Evolutionary conservation across 1,139 yeast genomes (phyloP).

Genomic region (Yamadazyma conglobata): DNA sequence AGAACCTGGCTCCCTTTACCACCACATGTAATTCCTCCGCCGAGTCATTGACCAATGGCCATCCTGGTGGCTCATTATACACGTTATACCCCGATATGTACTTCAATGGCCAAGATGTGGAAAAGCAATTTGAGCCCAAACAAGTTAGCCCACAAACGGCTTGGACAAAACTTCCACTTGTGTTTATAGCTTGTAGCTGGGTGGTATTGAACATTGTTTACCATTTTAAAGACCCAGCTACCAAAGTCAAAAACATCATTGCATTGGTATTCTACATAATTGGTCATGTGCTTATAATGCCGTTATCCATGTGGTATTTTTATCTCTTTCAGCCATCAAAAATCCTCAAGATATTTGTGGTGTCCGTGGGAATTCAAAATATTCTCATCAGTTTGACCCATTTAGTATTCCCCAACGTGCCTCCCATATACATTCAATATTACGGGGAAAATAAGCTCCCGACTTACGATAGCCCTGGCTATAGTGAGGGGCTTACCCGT

Average conservation of each 20-base stretch:
- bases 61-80: too few relatives aligned
- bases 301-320: conserved; percentile 59
- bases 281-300: conserved; percentile 57
- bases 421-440: conserved; percentile 67
- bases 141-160: neutral
- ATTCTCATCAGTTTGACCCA: conserved; percentile 60
- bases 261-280: conserved; percentile 64
- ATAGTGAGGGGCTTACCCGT: conserved; percentile 65
- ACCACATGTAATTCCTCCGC: too few relatives aligned
- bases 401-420: conserved; percentile 60
- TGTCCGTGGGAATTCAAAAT: conserved; percentile 57
- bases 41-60: too few relatives aligned
- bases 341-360: conserved; percentile 47
- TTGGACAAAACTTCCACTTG: conserved; percentile 19
- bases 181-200: conserved; percentile 35
- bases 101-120: conserved; percentile 1
- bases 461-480: conserved; percentile 60
- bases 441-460: conserved; percentile 54
- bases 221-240: conserved; percentile 28
- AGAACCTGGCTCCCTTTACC: too few relatives aligned
- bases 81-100: too few relatives aligned
- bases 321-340: conserved; percentile 70
- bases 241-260: conserved; percentile 42
- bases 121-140: neutral
- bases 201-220: conserved; percentile 38